Base-by-base conservation (phyloP, 257 asterid genomes). In the Thymus quinquecostatus region DNA sequence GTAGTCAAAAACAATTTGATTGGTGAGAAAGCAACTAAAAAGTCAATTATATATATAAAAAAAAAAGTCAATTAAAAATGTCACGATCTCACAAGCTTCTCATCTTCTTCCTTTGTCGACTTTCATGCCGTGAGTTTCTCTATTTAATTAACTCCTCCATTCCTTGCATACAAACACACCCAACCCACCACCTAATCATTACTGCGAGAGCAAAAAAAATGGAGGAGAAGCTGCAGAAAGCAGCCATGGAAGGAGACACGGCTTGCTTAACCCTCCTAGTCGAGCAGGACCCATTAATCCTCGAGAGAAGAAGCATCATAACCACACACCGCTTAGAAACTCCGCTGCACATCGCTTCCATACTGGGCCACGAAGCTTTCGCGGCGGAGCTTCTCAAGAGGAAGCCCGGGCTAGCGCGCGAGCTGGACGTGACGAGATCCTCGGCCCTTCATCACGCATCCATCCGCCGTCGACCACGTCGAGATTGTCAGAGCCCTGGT, bases 311-410 rank as follows among this genome's bases (percentile, higher is more conserved):
- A 51, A 64, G 9, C 45, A 49, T 21, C 10, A 14, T 27, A 8
- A 59, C 44, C 2, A 51, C 75, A 7, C 1, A 32, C 10, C 61
- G 48, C n/a, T n/a, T 68, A 9, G 86, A 77, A 64, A 84, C 83
- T 11, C 89, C 87, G 1, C 79, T 84, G 11, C 89, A 82, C 66
- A 47, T 84, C 47, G 83, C 89, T 2, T 51, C 75, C n/a, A 64
- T 79, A 66, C 80, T 76, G 3, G 83, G 82, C 0, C 85, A 82
- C 70, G 60, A 41, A 7, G 64, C 43, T 0, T 72, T 75, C 40
- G 73, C 63, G 4, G 29, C 11, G 4, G 81, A 75, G 28, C 55
- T 79, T 28, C 75, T 82, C 0, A 33, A 32, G 6, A 73, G 34
- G 2, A 82, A 70, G 64, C 75, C 85, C 1, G 32, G 51, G 1